Evolutionary conservation across 1,284 basidiomycete species (phyloP).

Genomic region (Heterobasidion irregulare): DNA sequence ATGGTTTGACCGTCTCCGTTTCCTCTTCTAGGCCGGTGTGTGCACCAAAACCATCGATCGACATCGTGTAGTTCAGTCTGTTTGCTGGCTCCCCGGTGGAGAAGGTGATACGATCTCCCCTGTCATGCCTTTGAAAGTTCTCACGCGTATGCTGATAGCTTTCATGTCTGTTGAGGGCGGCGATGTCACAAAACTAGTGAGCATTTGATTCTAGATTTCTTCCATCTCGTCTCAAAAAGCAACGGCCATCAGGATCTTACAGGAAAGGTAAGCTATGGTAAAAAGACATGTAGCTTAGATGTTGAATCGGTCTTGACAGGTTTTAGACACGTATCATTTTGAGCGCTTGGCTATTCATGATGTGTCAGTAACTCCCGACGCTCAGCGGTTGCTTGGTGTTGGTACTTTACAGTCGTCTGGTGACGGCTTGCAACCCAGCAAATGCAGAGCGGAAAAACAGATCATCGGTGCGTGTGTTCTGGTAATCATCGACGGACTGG

Average conservation of each 20-base stretch:
- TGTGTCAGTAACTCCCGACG: slow-evolving; percentile 66
- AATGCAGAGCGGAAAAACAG: slow-evolving; percentile 68
- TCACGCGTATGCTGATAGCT: slow-evolving; percentile 20
- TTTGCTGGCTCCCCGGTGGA: slow-evolving; percentile 65
- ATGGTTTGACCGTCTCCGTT: not conserved
- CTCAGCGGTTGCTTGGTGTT: slow-evolving; percentile 57
- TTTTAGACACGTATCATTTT: slow-evolving; percentile 53
- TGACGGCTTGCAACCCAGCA: slow-evolving; percentile 62
- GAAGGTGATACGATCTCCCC: slow-evolving; percentile 36
- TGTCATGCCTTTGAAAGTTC: not conserved
- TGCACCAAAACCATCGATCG: slow-evolving; percentile 67
- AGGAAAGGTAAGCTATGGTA: slow-evolving; percentile 27
- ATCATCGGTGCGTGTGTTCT: slow-evolving; percentile 47
- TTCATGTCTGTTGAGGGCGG: slow-evolving; percentile 51
- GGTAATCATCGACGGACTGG: not conserved
- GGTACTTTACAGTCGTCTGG: slow-evolving; percentile 57
- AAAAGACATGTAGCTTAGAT: not conserved
- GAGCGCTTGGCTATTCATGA: slow-evolving; percentile 63
- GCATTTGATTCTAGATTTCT: slow-evolving; percentile 4
- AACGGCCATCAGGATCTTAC: slow-evolving; percentile 35
- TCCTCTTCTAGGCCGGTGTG: slow-evolving; percentile 50
- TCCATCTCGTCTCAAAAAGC: not conserved
- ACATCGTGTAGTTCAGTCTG: slow-evolving; percentile 49
- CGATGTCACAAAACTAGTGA: slow-evolving; percentile 40
- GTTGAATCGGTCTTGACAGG: slow-evolving; percentile 35